Evolutionary conservation across 495 filamentous ascomycete genomes (phyloP), one percentile per base, ranked within the genome.

Genomic region (Alectoria sarmentosa): DNA sequence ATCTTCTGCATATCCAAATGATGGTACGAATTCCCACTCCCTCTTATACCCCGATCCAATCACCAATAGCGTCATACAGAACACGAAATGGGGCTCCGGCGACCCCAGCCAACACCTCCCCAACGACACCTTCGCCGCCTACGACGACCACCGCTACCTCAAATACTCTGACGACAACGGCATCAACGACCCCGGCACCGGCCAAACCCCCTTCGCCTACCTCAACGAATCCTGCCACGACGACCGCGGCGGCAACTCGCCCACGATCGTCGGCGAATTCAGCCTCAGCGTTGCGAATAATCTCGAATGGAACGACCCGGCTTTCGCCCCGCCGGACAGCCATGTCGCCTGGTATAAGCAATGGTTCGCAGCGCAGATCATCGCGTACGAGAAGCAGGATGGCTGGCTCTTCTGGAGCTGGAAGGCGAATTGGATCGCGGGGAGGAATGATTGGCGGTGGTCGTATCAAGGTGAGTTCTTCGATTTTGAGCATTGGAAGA

Each of bases 331-430:
- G 17, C 48, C 37, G n/a, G 76, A 67, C 37, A 71, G 67, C 19
- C 80, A 86, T 63, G 72, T 71, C 38, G 76, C 69, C 0, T 88
- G 82, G 67, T 87, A 88, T 67, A 67, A 58, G 59, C 72, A 76
- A 65, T 88, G 77, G 82, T 88, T 83, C 73, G 84, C 82, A 13
- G 84, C 84, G 4, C 84, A 87, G 70, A 78, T 82, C 7, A 73
- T 74, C 28, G 74, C 78, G 2, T 87, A 84, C 65, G 84, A 88
- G 75, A 77, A 79, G 69, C 76, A 79, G 52, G 73, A 74, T 15
- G 85, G 85, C 0, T 88, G 85, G 84, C 67, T 85, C 4, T 88
- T 84, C 70, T 88, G 85, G 85, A 75, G 75, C 15, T 87, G 85
- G 85, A 88, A 85, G 75, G 71, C 74, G 15, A 73, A 82, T 62